Conservation (phyloP, 169 alveolate species). For the Plasmodium vinckei region DNA sequence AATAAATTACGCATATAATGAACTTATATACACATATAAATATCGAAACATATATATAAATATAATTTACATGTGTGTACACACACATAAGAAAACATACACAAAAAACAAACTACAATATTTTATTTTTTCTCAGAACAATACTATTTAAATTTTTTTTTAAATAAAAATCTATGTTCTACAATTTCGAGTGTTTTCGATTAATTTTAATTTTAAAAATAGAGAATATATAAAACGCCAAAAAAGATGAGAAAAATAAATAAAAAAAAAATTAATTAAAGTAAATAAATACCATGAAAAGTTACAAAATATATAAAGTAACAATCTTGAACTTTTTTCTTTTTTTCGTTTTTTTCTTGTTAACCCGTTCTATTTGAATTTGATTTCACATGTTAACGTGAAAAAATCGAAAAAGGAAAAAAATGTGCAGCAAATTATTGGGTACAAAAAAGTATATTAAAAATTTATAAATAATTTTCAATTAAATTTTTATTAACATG, state of each 20-base stretch:
- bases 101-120: conserved; percentile 4
- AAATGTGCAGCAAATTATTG: too few relatives aligned
- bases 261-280: background rate
- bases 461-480: too few relatives aligned
- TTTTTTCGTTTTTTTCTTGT: too few relatives aligned
- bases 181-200: too few relatives aligned
- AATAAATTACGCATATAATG: background rate
- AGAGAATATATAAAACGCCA: background rate
- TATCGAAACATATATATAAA: background rate
- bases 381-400: too few relatives aligned
- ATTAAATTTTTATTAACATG: too few relatives aligned
- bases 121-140: background rate
- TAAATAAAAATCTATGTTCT: conserved; percentile 16
- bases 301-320: too few relatives aligned
- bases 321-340: too few relatives aligned
- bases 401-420: too few relatives aligned
- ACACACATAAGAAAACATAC: background rate
- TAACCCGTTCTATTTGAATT: too few relatives aligned
- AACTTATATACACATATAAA: background rate
- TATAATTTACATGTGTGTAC: conserved; percentile 2
- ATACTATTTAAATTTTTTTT: background rate
- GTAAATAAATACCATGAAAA: background rate
- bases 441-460: too few relatives aligned
- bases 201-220: background rate
- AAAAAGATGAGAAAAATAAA: background rate